Evolutionary conservation across 2,329 filamentous ascomycete genomes (phyloP).

Genomic region (Corinectria fuckeliana): DNA sequence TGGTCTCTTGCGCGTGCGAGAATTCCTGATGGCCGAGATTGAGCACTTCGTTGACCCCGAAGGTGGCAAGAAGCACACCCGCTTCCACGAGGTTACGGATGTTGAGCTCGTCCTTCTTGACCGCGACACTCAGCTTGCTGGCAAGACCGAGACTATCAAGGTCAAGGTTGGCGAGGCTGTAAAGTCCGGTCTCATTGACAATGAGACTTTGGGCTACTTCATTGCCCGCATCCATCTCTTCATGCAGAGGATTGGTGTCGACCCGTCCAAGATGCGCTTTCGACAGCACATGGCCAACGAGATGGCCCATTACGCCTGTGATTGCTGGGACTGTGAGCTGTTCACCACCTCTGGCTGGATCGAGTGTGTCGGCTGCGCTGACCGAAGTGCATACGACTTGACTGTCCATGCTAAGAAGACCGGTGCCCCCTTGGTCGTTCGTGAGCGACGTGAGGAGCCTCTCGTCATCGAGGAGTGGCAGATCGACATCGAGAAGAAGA

Average conservation of each 20-base stretch:
- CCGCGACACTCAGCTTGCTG: slow-evolving; percentile 82
- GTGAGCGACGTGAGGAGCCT: slow-evolving; percentile 80
- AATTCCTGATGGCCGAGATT: slow-evolving; percentile 99
- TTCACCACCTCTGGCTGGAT: slow-evolving; percentile 95
- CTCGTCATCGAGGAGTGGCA: slow-evolving; percentile 85
- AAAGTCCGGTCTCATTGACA: slow-evolving; percentile 82
- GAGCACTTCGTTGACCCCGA: slow-evolving; percentile 97
- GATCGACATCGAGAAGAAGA: slow-evolving; percentile 90
- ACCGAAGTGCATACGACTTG: slow-evolving; percentile 93
- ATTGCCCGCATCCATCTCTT: slow-evolving; percentile 92
- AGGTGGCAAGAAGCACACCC: slow-evolving; percentile 90
- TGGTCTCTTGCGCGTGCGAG: slow-evolving; percentile 90
- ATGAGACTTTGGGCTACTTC: slow-evolving; percentile 98
- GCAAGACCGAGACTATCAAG: slow-evolving; percentile 77
- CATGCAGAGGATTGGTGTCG: slow-evolving; percentile 85
- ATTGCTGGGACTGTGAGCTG: slow-evolving; percentile 98
- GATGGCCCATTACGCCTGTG: slow-evolving; percentile 88
- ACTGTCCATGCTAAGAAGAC: slow-evolving; percentile 94
- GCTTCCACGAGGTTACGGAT: slow-evolving; percentile 85
- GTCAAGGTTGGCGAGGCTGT: slow-evolving; percentile 89
- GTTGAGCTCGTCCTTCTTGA: slow-evolving; percentile 85
- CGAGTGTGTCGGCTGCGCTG: slow-evolving; percentile 96
- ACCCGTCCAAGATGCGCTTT: slow-evolving; percentile 89
- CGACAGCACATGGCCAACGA: slow-evolving; percentile 89
- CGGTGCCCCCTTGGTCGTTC: slow-evolving; percentile 82